Base-by-base conservation (phyloP, 768 basidiomycete species). In the Mycena leptocephala region DNA sequence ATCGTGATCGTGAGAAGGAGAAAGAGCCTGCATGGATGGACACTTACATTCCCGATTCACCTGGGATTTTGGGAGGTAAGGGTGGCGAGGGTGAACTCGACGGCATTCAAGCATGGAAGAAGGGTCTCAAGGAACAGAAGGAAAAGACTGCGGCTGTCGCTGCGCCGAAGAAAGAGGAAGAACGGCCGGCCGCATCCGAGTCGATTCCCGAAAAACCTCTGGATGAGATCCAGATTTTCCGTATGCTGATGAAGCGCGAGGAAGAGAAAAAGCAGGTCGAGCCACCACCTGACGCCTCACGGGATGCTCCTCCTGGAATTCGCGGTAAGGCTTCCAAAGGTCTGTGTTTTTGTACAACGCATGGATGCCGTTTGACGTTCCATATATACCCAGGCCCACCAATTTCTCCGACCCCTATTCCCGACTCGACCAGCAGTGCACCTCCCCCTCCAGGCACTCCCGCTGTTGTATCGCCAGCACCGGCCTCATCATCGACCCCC, bases 11-110 rank as follows among this genome's bases (percentile, higher is more conserved):
- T 70, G 92, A 93, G 78, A 92, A 91, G 79, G 96, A 97, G 86
- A 95, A 94, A 80, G 96, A 96, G 81, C 96, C 95, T 28, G 95
- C 95, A 22, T 97, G 95, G 95, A 97, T 97, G 95, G 96, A 96
- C 78, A 92, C 94, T 24, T 96, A 95, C 81, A 89, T 96, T 75
- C 95, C 95, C 16, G 88, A 85, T 64, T 89, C 88, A 28, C 82
- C 91, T 59, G 94, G 93, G 18, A 92, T 95, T 67, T 87, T 95
- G 68, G 94, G 94, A 22, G 91, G 91, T 10, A 90, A 90, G 74
- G 86, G 86, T 37, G 83, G 85, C 32, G 89, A 91, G 61, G 95
- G 94, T 24, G 94, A 94, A 80, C 86, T 95, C 30, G 95, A 96
- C 82, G 92, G 94, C 41, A 95, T 97, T 37, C 95, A 97, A 80